phyloP scores from a whole-genome alignment of 2,329 filamentous ascomycete species.

The Neofusicoccum umdonicola region DNA sequence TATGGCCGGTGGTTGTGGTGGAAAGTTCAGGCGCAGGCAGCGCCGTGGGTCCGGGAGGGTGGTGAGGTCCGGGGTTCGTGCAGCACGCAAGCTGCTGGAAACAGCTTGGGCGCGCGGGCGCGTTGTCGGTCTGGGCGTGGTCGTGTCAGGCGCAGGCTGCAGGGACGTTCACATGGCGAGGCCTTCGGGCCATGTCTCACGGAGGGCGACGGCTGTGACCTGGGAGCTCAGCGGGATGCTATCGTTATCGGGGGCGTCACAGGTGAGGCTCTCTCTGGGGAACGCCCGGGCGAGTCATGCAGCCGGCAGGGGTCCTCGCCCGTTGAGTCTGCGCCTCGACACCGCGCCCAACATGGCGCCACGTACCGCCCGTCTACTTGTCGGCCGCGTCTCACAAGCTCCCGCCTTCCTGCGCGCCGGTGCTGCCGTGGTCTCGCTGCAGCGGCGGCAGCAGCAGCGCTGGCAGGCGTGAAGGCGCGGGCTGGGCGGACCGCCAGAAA shows the following conservation, averaged over 20 bases:
- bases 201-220: background rate
- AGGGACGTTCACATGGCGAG: background rate
- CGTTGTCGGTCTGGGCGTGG: conserved; percentile 2
- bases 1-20: background rate
- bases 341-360: background rate
- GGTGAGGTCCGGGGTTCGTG: conserved; percentile 5
- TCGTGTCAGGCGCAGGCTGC: background rate
- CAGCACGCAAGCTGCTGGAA: background rate
- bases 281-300: conserved; percentile 6
- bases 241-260: conserved; percentile 12
- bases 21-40: background rate
- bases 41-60: background rate
- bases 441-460: background rate
- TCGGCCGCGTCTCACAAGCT: background rate
- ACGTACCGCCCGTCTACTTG: conserved; percentile 3
- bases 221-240: background rate
- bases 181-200: background rate
- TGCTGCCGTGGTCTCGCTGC: background rate
- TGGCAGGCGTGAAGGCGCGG: background rate
- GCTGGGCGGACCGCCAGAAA: background rate
- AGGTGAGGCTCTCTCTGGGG: conserved; percentile 12
- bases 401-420: background rate
- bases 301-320: background rate
- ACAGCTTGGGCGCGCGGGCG: background rate
- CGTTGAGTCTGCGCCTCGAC: background rate